These are phyloP conservation scores for Trametes pubescens DNA, from an alignment of 1,284 basidiomycete species.

Conservation along the genomic window DNA sequence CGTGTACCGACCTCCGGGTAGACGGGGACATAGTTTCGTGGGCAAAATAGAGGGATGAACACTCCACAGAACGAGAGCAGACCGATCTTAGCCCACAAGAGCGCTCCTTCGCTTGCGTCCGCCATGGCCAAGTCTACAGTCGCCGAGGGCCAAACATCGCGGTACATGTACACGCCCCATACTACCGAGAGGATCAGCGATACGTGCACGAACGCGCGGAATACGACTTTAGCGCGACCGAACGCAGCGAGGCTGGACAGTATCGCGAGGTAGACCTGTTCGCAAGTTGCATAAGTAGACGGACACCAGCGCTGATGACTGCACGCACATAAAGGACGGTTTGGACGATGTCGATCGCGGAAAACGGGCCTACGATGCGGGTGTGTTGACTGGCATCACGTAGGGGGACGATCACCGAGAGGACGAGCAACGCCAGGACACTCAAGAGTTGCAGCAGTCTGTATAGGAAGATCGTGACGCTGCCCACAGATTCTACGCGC, in stretches of 20 bases:
- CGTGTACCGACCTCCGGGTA: conserved; percentile 44
- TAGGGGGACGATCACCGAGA: conserved; percentile 12
- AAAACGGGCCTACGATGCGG: neutral
- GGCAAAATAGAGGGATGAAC: conserved; percentile 53
- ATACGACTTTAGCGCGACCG: neutral
- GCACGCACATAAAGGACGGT: conserved; percentile 25
- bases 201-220: conserved; percentile 18
- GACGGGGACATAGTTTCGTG: conserved; percentile 53
- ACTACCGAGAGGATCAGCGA: conserved; percentile 23
- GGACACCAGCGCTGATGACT: neutral
- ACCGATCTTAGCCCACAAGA: conserved; percentile 47
- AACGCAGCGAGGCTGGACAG: conserved; percentile 7
- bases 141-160: conserved; percentile 58
- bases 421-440: conserved; percentile 11
- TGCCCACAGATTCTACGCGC: conserved; percentile 15
- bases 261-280: conserved; percentile 19
- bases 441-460: conserved; percentile 35
- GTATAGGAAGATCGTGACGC: conserved; percentile 38
- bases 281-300: too few relatives aligned
- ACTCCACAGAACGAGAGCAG: conserved; percentile 51
- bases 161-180: conserved; percentile 54
- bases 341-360: neutral
- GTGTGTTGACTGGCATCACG: neutral
- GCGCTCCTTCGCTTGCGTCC: conserved; percentile 47
- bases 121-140: conserved; percentile 50